Conservation (phyloP, 2,329 filamentous ascomycete genomes). For the Curvularia lunata region DNA sequence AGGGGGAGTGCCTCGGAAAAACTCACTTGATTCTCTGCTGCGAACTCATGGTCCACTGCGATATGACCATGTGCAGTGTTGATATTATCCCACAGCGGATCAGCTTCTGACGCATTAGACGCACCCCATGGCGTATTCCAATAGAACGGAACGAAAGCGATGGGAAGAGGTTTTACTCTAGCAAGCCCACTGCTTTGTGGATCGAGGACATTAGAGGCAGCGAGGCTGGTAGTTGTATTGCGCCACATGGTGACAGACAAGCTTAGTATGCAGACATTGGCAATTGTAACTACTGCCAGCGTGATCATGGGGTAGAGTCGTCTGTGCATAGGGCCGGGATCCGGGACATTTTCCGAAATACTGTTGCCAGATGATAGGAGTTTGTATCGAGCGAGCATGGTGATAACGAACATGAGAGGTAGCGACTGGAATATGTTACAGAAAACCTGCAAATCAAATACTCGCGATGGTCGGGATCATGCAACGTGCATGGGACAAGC, state of each 20-base stretch:
- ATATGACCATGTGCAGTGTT: constrained; percentile 37
- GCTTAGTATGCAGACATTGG: constrained; percentile 6
- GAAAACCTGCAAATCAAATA: constrained; percentile 7
- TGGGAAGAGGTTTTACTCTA: constrained; percentile 8
- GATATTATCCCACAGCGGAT: constrained; percentile 34
- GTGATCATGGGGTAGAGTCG: constrained; percentile 3
- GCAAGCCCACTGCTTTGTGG: constrained; percentile 2
- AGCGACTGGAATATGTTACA: constrained; percentile 1
- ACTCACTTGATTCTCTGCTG: constrained; percentile 21
- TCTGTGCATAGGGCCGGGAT: background rate
- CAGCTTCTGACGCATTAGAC: constrained; percentile 20
- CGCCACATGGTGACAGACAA: constrained; percentile 7
- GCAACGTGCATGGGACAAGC: too few species aligned
- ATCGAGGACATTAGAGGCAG: background rate
- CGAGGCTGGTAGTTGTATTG: background rate
- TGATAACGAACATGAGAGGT: background rate
- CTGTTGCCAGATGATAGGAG: constrained; percentile 1
- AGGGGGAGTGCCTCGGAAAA: background rate
- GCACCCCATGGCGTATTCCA: constrained; percentile 16
- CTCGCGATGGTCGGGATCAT: constrained; percentile 1
- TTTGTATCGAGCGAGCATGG: constrained; percentile 10
- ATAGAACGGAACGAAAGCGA: constrained; percentile 5
- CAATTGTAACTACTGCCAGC: constrained; percentile 3
- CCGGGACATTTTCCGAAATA: background rate
- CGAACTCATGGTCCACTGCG: constrained; percentile 34